Conservation (phyloP, 2,329 filamentous ascomycete species). For the Sarocladium oryzae region DNA sequence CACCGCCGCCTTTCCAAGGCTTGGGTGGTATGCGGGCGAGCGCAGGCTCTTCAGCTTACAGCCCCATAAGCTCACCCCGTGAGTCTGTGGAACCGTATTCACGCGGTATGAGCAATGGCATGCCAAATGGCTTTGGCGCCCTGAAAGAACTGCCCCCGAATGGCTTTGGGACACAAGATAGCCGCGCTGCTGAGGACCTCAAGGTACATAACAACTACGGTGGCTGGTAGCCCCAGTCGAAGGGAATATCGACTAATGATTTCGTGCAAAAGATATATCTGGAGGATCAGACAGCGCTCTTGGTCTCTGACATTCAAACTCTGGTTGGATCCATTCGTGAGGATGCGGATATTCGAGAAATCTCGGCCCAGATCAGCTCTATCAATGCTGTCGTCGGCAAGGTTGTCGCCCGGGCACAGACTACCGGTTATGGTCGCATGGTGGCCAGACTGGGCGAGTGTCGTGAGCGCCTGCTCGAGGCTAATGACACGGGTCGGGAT, state of each 20-base stretch:
- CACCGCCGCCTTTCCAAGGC: slow-evolving; percentile 51
- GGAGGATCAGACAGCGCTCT: slow-evolving; percentile 71
- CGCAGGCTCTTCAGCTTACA: slow-evolving; percentile 67
- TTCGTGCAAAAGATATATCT: slow-evolving; percentile 56
- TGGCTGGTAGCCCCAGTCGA: slow-evolving; percentile 9
- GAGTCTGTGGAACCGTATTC: slow-evolving; percentile 44
- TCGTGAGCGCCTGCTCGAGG: slow-evolving; percentile 58
- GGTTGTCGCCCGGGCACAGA: slow-evolving; percentile 60
- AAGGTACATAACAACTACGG: slow-evolving; percentile 28
- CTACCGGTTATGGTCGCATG: slow-evolving; percentile 43
- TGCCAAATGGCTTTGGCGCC: slow-evolving; percentile 28
- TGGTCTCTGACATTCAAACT: slow-evolving; percentile 77
- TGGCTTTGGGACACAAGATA: slow-evolving; percentile 31
- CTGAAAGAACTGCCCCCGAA: slow-evolving; percentile 30
- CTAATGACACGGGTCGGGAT: slow-evolving; percentile 53
- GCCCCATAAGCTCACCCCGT: slow-evolving; percentile 62
- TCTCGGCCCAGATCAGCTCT: slow-evolving; percentile 62
- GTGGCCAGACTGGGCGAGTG: slow-evolving; percentile 55
- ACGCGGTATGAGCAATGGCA: slow-evolving; percentile 25
- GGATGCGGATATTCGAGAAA: slow-evolving; percentile 55
- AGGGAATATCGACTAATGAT: slow-evolving; percentile 6
- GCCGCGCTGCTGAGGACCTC: slow-evolving; percentile 40
- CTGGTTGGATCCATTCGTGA: slow-evolving; percentile 67
- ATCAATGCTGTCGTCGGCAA: slow-evolving; percentile 66
- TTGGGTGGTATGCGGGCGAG: slow-evolving; percentile 52